Evolutionary conservation across 805 yeast species (phyloP).

Genomic region (Pichia gijzeniarum): DNA sequence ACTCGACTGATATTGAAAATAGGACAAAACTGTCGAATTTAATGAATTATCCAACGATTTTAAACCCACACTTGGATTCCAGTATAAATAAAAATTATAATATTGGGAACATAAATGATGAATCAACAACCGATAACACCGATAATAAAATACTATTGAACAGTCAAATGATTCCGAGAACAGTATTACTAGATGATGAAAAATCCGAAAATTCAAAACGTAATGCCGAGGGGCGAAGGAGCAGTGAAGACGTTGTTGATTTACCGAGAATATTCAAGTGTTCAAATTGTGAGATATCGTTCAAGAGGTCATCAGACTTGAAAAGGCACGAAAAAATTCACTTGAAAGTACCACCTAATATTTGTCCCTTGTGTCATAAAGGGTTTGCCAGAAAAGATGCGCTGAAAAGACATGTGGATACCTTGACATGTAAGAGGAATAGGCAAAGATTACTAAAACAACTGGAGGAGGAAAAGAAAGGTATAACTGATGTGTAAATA

Average conservation of each 20-base stretch:
- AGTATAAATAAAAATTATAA: not conserved
- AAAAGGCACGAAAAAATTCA: constrained; percentile 75
- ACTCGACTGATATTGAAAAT: not conserved
- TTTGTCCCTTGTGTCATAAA: constrained; percentile 70
- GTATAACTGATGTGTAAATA: too few relatives aligned
- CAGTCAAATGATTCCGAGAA: too few relatives aligned
- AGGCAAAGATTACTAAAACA: constrained; percentile 41
- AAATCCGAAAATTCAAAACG: not conserved
- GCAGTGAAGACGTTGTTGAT: not conserved
- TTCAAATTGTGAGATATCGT: constrained; percentile 52
- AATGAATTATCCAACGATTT: not conserved
- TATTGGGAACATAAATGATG: not conserved
- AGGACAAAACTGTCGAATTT: not conserved
- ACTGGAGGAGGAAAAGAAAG: constrained; percentile 1
- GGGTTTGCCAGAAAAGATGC: constrained; percentile 85
- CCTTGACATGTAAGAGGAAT: constrained; percentile 69
- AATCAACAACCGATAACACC: too few relatives aligned
- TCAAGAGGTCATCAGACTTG: constrained; percentile 62
- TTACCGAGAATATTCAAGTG: constrained; percentile 37
- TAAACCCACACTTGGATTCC: too few relatives aligned
- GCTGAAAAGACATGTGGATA: constrained; percentile 65
- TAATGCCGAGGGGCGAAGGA: not conserved
- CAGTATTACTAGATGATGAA: not conserved
- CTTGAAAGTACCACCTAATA: constrained; percentile 62
- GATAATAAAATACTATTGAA: too few relatives aligned